Evolutionary conservation across 129 eudicot genomes (phyloP).

Genomic region (Arctium lappa): DNA sequence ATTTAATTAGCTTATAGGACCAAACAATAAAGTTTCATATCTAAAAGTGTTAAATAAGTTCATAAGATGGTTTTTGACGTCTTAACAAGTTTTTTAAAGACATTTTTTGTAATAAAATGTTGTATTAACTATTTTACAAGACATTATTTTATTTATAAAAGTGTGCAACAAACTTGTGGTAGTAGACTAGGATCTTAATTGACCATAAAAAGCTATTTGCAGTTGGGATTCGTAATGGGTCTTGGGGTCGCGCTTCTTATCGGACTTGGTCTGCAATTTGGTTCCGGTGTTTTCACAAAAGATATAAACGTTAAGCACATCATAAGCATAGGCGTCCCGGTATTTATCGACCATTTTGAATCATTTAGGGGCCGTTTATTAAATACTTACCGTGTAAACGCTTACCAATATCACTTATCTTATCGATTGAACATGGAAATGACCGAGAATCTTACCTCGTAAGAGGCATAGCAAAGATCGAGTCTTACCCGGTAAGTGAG

Average conservation of each 20-base stretch:
- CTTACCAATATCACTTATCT: no score
- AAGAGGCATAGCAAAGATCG: no score
- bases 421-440: no score
- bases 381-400: no score
- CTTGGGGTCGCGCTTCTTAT: slow-evolving; percentile 51
- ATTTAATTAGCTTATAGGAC: background rate
- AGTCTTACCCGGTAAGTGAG: no score
- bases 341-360: background rate
- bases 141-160: no score
- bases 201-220: slow-evolving; percentile 11
- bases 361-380: no score
- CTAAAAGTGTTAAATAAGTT: background rate
- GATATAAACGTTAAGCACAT: slow-evolving; percentile 49
- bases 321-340: slow-evolving; percentile 64
- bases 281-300: slow-evolving; percentile 53
- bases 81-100: no score
- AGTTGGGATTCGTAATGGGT: slow-evolving; percentile 80
- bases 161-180: background rate
- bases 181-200: background rate
- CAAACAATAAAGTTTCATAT: no score
- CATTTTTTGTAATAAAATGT: background rate
- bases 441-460: no score
- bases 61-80: no score
- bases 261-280: slow-evolving; percentile 68
- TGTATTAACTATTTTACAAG: no score